These are phyloP conservation scores for Erythrobasidium yunnanense DNA, from an alignment of 768 basidiomycete genomes.

Conservation along the genomic window DNA sequence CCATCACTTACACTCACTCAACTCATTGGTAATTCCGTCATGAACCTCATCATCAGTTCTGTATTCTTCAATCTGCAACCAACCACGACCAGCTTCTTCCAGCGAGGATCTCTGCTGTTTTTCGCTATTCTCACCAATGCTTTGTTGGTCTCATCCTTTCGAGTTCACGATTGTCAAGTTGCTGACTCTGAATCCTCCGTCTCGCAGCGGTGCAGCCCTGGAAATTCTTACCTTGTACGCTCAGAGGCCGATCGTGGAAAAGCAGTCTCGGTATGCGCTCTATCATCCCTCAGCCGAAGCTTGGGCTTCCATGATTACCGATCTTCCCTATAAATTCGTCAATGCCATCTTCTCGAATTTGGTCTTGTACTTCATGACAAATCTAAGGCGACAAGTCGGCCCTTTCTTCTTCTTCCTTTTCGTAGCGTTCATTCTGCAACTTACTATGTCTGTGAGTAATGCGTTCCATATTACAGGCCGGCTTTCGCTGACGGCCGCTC, in stretches of 20 bases:
- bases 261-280: conserved; percentile 45
- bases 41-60: conserved; percentile 51
- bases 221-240: conserved; percentile 43
- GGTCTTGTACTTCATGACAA: conserved; percentile 46
- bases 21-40: conserved; percentile 40
- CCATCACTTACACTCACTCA: conserved; percentile 31
- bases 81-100: conserved; percentile 56
- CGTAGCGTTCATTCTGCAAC: conserved; percentile 42
- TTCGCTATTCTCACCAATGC: too few relatives aligned
- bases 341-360: conserved; percentile 41
- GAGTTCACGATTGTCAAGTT: too few relatives aligned
- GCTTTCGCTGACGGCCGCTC: too few relatives aligned
- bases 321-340: conserved; percentile 40
- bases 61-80: conserved; percentile 54
- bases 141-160: too few relatives aligned
- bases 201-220: conserved; percentile 37
- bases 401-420: conserved; percentile 46
- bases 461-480: too few relatives aligned
- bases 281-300: conserved; percentile 46
- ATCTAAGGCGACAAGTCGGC: conserved; percentile 43
- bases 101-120: conserved; percentile 69
- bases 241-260: conserved; percentile 43
- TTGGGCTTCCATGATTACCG: conserved; percentile 43
- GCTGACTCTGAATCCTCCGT: too few relatives aligned
- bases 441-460: conserved; percentile 44